Conservation (phyloP, 768 basidiomycete genomes). For the Russula vinacea region DNA sequence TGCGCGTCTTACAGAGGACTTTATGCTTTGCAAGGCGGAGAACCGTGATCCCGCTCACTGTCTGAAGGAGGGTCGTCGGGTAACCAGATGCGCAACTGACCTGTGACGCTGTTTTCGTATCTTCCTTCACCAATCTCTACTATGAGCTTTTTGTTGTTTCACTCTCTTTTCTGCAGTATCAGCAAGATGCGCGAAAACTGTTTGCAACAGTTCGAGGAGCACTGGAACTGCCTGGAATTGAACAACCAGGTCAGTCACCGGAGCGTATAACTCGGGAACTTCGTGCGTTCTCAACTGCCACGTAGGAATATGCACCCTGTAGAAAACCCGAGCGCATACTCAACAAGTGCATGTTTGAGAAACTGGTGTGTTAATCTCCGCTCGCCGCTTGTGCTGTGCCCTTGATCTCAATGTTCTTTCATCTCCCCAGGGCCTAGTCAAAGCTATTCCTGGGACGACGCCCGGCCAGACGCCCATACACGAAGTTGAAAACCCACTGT, state of each 20-base stretch:
- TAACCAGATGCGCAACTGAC: slow-evolving; percentile 92
- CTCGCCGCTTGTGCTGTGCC: background rate
- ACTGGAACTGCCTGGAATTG: slow-evolving; percentile 92
- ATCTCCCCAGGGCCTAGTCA: slow-evolving; percentile 71
- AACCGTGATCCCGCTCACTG: slow-evolving; percentile 88
- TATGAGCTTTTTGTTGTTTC: background rate
- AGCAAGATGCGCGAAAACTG: slow-evolving; percentile 93
- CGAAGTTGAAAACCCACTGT: slow-evolving; percentile 83
- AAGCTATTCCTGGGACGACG: slow-evolving; percentile 88
- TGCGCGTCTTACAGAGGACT: slow-evolving; percentile 61
- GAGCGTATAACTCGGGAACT: background rate
- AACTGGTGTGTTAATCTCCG: slow-evolving; percentile 63
- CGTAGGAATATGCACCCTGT: slow-evolving; percentile 83
- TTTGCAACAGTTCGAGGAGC: slow-evolving; percentile 76
- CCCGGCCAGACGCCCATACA: slow-evolving; percentile 80
- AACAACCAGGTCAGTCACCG: slow-evolving; percentile 82
- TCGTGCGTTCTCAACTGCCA: slow-evolving; percentile 2
- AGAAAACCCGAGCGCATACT: slow-evolving; percentile 83
- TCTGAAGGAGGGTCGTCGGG: slow-evolving; percentile 90
- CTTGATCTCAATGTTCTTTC: background rate
- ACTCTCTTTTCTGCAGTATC: slow-evolving; percentile 51
- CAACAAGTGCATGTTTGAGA: slow-evolving; percentile 95
- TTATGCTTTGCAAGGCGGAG: slow-evolving; percentile 97
- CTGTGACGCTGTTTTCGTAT: slow-evolving; percentile 55
- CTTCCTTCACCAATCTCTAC: slow-evolving; percentile 5